Evolutionary conservation across 495 filamentous ascomycete genomes (phyloP), one percentile per base, ranked within the genome.

Genomic region (Xylaria bambusicola): DNA sequence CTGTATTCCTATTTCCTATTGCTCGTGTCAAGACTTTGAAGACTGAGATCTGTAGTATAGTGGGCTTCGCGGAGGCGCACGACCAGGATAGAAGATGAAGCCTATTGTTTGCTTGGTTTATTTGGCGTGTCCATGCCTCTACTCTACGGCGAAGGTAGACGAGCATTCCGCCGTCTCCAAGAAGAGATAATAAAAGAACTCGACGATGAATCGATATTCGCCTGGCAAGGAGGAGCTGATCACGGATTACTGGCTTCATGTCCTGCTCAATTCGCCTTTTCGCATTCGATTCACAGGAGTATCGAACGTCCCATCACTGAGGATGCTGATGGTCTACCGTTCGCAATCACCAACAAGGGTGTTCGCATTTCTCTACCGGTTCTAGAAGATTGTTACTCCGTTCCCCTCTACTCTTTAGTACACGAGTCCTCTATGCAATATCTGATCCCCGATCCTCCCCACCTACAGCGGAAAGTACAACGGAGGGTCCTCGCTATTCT

Each of bases 91-190:
- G 68, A 73, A 53, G 70, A 73, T 58, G 23, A 40, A 38, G 70
- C 68, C 2, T 73, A 73, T 20, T 67, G 59, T 33, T 51, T 73
- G 15, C 27, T 69, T 24, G 70, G 70, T 51, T 33, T 73, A 27
- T 62, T 73, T 15, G 61, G 62, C 31, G 61, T 70, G 6, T 51
- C 62, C 33, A 68, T 70, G 65, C 67, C 67, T 23, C 45, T 68
- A 3, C 58, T 70, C 15, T 72, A 71, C 40, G 68, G 68, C 2
- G 66, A 69, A 56, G 66, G 66, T 6, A 29, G 55, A 3, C 61
- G 58, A 52, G 68, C 68, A 18, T 71, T 70, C 20, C 12, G 29
- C 6, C 41, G 67, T 2, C 62, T 71, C 10, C 68, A 71, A 42
- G 57, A 67, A 51, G 64, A 69, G 24, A 62, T 67, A 9, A 63